Evolutionary conservation across 495 filamentous ascomycete species (phyloP).

Genomic region (Penicillium dipodomyicola): DNA sequence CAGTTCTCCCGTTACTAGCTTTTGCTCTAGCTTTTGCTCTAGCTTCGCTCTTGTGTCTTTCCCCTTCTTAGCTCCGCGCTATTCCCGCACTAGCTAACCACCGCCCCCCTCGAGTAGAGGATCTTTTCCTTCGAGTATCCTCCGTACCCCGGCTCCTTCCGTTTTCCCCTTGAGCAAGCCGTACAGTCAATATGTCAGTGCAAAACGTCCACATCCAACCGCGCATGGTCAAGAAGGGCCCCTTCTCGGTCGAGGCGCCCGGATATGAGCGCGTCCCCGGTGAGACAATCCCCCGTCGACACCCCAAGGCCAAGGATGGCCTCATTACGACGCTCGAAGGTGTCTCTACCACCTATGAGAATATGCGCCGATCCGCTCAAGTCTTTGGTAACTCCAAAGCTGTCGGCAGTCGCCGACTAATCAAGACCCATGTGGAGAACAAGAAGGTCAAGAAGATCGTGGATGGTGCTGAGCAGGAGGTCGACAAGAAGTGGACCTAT

Average conservation of each 20-base stretch:
- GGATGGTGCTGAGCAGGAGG: constrained; percentile 82
- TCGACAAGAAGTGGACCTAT: constrained; percentile 95
- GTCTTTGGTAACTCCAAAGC: constrained; percentile 88
- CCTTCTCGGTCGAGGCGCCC: constrained; percentile 79
- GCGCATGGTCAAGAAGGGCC: constrained; percentile 54
- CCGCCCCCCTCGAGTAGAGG: constrained; percentile 6
- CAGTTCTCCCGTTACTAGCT: background rate
- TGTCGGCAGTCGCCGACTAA: constrained; percentile 72
- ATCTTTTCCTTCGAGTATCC: constrained; percentile 7
- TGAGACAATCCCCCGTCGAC: constrained; percentile 87
- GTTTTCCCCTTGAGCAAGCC: constrained; percentile 6
- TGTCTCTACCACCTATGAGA: constrained; percentile 81
- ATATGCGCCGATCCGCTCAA: constrained; percentile 71
- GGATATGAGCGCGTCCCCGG: constrained; percentile 69
- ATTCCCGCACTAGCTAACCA: constrained; percentile 19
- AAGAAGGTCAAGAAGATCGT: constrained; percentile 98
- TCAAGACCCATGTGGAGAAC: constrained; percentile 84
- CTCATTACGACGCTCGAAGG: constrained; percentile 67
- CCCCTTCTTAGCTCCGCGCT: background rate
- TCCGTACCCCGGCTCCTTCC: constrained; percentile 14
- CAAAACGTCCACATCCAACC: constrained; percentile 62
- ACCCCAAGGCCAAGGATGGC: constrained; percentile 67
- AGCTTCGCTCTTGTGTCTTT: background rate
- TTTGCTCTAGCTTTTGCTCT: background rate
- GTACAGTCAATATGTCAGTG: constrained; percentile 35